Evolutionary conservation across 1,284 basidiomycete species (phyloP).

Genomic region (Trametes hirsuta): DNA sequence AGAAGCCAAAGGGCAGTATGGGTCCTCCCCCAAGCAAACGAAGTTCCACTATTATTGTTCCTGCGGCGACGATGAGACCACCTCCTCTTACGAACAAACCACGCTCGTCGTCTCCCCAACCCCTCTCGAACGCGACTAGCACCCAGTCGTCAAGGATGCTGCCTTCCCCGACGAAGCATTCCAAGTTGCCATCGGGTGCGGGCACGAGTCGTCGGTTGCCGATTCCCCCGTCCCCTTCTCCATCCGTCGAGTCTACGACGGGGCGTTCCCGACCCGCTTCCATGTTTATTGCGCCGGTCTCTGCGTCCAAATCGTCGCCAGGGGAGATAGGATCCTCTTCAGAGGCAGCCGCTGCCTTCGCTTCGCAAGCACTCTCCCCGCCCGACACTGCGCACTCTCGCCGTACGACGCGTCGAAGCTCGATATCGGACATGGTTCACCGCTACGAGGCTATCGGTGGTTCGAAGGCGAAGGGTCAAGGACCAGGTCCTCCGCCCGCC

Average conservation of each 20-base stretch:
- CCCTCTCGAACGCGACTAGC: conserved; percentile 22
- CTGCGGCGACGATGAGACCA: conserved; percentile 29
- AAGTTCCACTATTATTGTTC: conserved; percentile 30
- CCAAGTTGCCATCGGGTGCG: conserved; percentile 19
- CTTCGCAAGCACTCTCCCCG: conserved; percentile 34
- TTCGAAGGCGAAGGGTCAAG: conserved; percentile 11
- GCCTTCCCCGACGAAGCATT: conserved; percentile 32
- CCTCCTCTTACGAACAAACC: conserved; percentile 22
- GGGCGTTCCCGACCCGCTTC: conserved; percentile 66
- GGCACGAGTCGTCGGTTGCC: conserved; percentile 11
- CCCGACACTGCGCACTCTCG: conserved; percentile 31
- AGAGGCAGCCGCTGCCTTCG: conserved; percentile 44
- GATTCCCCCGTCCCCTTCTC: conserved; percentile 11
- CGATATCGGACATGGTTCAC: conserved; percentile 83
- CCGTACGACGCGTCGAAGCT: conserved; percentile 59
- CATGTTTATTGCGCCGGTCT: conserved; percentile 67
- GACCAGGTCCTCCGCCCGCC: conserved; percentile 24
- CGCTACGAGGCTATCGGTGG: conserved; percentile 69
- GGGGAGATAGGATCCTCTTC: conserved; percentile 40
- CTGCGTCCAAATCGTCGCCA: conserved; percentile 29
- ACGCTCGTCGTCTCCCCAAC: conserved; percentile 37
- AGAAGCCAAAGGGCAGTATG: conserved; percentile 21
- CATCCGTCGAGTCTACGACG: conserved; percentile 21
- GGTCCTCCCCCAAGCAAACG: conserved; percentile 27
- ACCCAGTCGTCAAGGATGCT: conserved; percentile 20